These are phyloP conservation scores for Ramaria sp. DNA, from an alignment of 768 basidiomycete species.

Conservation along the genomic window DNA sequence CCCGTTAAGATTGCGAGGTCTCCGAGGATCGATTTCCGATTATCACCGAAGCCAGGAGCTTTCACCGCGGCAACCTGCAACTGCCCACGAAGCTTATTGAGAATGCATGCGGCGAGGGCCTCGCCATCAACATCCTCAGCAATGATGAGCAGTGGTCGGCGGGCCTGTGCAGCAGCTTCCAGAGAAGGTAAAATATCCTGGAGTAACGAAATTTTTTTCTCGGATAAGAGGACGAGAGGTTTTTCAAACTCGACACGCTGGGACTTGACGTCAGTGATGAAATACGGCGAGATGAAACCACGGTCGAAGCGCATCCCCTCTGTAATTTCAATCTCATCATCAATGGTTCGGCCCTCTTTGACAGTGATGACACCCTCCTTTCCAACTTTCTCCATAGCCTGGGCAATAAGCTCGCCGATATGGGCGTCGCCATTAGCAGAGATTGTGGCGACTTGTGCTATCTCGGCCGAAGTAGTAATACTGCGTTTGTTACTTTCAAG, in stretches of 20 bases:
- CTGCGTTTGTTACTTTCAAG: conserved; percentile 81
- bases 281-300: conserved; percentile 96
- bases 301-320: conserved; percentile 99
- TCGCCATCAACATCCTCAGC: conserved; percentile 98
- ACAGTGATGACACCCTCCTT: conserved; percentile 99
- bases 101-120: conserved; percentile 92
- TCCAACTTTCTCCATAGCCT: conserved; percentile 99
- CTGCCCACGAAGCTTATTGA: conserved; percentile 99
- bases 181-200: conserved; percentile 94
- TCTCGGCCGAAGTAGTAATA: conserved; percentile 95
- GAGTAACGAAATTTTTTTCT: conserved; percentile 95
- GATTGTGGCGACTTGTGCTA: conserved; percentile 98
- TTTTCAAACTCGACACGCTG: conserved; percentile 98
- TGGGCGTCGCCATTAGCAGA: conserved; percentile 74
- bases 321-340: conserved; percentile 98
- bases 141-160: conserved; percentile 91
- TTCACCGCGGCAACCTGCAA: conserved; percentile 91
- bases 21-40: conserved; percentile 96
- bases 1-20: conserved; percentile 96
- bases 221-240: conserved; percentile 83
- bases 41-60: conserved; percentile 98
- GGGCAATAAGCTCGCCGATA: conserved; percentile 89
- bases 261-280: conserved; percentile 94
- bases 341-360: conserved; percentile 96
- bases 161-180: conserved; percentile 58